Evolutionary conservation across 768 basidiomycete genomes (phyloP).

Genomic region (Filobasidium floriforme): DNA sequence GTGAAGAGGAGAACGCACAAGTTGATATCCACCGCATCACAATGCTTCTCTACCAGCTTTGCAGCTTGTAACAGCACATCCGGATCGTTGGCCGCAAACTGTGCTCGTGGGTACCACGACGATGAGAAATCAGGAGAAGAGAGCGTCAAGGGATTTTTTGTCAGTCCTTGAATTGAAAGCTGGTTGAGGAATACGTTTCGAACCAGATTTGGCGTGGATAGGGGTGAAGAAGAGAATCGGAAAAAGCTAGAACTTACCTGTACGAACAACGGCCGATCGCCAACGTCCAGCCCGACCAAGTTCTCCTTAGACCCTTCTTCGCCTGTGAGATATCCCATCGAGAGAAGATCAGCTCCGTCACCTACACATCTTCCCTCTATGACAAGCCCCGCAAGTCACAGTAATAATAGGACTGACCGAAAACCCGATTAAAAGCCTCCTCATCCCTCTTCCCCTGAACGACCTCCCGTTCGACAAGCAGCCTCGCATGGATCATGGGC

Average conservation of each 20-base stretch:
- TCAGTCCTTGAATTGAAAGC: not conserved
- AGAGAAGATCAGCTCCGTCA: too few relatives aligned
- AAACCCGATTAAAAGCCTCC: conserved; percentile 37
- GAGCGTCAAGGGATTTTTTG: too few relatives aligned
- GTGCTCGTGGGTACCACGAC: conserved; percentile 13
- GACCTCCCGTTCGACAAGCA: conserved; percentile 44
- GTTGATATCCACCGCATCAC: conserved; percentile 93
- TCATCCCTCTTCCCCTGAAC: conserved; percentile 53
- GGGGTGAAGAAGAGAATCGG: not conserved
- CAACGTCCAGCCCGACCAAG: conserved; percentile 38
- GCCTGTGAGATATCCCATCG: too few relatives aligned
- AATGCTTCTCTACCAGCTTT: conserved; percentile 62
- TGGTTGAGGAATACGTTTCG: too few relatives aligned
- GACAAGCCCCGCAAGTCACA: too few relatives aligned
- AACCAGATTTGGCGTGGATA: too few relatives aligned
- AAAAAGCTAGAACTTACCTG: conserved; percentile 48
- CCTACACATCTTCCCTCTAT: too few relatives aligned
- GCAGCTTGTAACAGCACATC: conserved; percentile 71
- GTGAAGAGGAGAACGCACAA: conserved; percentile 52
- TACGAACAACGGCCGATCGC: conserved; percentile 76
- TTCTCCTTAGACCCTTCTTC: conserved; percentile 67
- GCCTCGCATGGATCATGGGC: conserved; percentile 94
- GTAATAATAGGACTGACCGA: not conserved
- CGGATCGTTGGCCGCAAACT: conserved; percentile 86
- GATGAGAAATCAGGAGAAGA: not conserved